Conservation (phyloP, 345 rosid species). For the Citrus unshiu region DNA sequence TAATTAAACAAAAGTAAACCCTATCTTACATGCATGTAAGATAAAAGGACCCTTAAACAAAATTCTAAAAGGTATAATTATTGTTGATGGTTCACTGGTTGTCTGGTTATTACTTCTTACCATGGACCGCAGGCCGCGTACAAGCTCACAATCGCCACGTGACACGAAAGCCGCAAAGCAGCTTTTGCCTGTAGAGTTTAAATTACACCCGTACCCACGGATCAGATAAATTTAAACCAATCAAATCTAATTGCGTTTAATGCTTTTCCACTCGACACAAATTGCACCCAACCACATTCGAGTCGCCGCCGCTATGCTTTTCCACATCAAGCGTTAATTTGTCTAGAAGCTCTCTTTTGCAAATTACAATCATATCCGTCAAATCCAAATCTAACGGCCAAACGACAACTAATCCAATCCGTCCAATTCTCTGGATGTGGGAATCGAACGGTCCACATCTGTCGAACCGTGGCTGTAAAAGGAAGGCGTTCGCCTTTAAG, state of each 20-base stretch:
- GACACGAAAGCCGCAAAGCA: neutral
- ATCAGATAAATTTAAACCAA: neutral
- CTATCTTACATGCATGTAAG: no score
- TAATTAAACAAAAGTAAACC: no score
- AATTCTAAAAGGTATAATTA: neutral
- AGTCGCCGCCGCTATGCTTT: neutral
- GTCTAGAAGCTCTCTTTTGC: no score
- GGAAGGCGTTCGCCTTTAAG: neutral
- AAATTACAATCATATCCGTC: slow-evolving; percentile 7
- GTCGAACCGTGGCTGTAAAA: neutral
- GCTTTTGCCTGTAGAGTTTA: neutral
- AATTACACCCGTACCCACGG: no score
- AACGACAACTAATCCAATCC: neutral
- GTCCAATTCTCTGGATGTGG: neutral
- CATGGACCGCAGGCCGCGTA: neutral
- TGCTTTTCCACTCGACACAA: neutral
- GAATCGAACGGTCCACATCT: slow-evolving; percentile 14
- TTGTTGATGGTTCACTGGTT: neutral
- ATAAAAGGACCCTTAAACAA: no score
- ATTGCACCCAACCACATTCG: no score
- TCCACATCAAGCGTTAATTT: neutral
- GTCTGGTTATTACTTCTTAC: neutral
- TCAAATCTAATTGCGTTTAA: neutral
- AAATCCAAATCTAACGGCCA: slow-evolving; percentile 9
- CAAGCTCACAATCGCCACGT: neutral